Percentiles rank a stretch among this genome's conserved stretches.
These are phyloP conservation scores for Colletotrichum horii DNA, from an alignment of 2,329 filamentous ascomycete species.

Conservation along the genomic window DNA sequence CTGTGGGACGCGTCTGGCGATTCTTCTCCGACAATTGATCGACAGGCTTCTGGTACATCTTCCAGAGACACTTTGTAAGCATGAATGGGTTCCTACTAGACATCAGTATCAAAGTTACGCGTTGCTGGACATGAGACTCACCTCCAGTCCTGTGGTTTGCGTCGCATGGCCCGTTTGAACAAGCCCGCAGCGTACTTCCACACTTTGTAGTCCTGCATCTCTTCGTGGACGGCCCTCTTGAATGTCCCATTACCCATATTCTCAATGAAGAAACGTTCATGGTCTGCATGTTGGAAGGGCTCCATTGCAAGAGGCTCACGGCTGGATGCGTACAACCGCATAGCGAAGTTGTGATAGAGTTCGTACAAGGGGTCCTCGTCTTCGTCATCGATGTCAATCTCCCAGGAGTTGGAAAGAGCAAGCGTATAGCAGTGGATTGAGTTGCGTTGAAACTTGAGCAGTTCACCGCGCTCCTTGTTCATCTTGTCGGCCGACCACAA, in stretches of 20 bases:
- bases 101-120: neutral
- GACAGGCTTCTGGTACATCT: conserved; percentile 60
- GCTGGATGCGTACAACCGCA: conserved; percentile 67
- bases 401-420: conserved; percentile 60
- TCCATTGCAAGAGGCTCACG: conserved; percentile 69
- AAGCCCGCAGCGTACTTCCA: conserved; percentile 65
- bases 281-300: conserved; percentile 61
- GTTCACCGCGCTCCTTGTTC: conserved; percentile 78
- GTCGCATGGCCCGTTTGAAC: conserved; percentile 60
- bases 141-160: conserved; percentile 63
- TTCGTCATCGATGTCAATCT: conserved; percentile 45
- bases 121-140: conserved; percentile 33
- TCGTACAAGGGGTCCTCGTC: conserved; percentile 62
- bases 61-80: conserved; percentile 68
- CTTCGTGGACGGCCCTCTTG: conserved; percentile 55
- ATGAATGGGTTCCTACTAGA: conserved; percentile 58
- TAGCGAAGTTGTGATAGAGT: conserved; percentile 64
- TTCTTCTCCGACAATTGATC: conserved; percentile 51
- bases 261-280: conserved; percentile 63
- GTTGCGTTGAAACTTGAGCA: conserved; percentile 77
- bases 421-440: conserved; percentile 82
- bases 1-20: conserved; percentile 37
- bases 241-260: conserved; percentile 54
- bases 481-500: conserved; percentile 91
- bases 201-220: conserved; percentile 65